Evolutionary conservation across 148 eudicot species (phyloP).

Genomic region (Vaccinium darrowii): DNA sequence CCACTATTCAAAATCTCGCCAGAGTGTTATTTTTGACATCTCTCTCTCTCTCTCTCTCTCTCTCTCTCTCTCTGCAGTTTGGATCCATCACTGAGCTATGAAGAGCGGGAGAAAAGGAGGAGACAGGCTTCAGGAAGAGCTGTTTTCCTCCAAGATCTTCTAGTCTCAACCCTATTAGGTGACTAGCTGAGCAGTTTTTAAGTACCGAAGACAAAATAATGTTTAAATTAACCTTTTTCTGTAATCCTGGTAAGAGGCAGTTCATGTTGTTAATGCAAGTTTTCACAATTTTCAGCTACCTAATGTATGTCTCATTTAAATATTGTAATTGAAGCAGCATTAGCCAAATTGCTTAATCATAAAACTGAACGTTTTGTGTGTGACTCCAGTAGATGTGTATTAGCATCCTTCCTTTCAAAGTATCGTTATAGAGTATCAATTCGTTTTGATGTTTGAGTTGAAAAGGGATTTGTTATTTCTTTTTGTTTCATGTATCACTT

Average conservation of each 20-base stretch:
- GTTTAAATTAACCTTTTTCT: constrained; percentile 6
- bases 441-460: neutral
- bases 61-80: constrained; percentile 47
- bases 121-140: constrained; percentile 76
- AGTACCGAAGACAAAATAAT: constrained; percentile 18
- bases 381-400: neutral
- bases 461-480: neutral
- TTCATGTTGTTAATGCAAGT: neutral
- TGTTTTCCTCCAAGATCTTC: constrained; percentile 77
- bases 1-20: neutral
- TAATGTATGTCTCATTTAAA: neutral
- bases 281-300: constrained; percentile 13
- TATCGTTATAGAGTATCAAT: neutral
- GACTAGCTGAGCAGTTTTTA: constrained; percentile 42
- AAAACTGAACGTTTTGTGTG: neutral
- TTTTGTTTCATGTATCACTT: neutral
- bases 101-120: constrained; percentile 76
- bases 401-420: neutral
- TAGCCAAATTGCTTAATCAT: neutral
- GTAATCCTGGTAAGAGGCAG: neutral
- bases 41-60: neutral
- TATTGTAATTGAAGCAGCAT: constrained; percentile 4
- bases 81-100: constrained; percentile 69
- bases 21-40: neutral
- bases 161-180: constrained; percentile 60